A percentile compares a stretch with the other conserved stretches of the same genome.
Conservation (phyloP, 1,139 yeast species). For the Blastobotrys niveus region DNA sequence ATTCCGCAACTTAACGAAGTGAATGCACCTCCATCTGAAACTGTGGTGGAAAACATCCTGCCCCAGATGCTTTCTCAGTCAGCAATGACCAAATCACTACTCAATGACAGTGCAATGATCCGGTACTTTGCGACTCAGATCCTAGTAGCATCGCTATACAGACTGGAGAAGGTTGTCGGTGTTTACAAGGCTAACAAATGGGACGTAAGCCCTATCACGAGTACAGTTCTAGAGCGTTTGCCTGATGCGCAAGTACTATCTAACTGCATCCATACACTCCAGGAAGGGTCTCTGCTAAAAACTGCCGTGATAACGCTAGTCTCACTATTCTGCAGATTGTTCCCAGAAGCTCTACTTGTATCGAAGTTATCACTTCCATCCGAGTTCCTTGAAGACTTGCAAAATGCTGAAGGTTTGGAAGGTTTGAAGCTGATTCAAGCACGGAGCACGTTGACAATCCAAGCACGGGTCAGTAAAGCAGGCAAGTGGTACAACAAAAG, state of each 20-base stretch:
- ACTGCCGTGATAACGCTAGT: slow-evolving; percentile 24
- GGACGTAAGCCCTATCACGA: slow-evolving; percentile 38
- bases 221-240: slow-evolving; percentile 36
- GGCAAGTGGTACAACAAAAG: slow-evolving; percentile 62
- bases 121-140: slow-evolving; percentile 62
- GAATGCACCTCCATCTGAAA: slow-evolving; percentile 26
- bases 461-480: slow-evolving; percentile 29
- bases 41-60: slow-evolving; percentile 50
- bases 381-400: slow-evolving; percentile 15
- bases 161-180: slow-evolving; percentile 40
- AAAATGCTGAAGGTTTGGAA: slow-evolving; percentile 17
- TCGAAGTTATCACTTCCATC: slow-evolving; percentile 23
- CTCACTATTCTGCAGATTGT: slow-evolving; percentile 21
- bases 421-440: slow-evolving; percentile 32
- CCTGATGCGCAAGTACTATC: slow-evolving; percentile 47
- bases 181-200: slow-evolving; percentile 41
- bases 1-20: slow-evolving; percentile 38
- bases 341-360: slow-evolving; percentile 23
- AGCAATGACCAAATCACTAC: slow-evolving; percentile 54
- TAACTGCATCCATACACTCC: slow-evolving; percentile 37
- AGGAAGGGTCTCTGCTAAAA: slow-evolving; percentile 33
- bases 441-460: slow-evolving; percentile 31
- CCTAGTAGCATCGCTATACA: slow-evolving; percentile 49
- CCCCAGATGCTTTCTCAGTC: slow-evolving; percentile 63
- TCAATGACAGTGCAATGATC: slow-evolving; percentile 50